These are phyloP conservation scores for Suillus subaureus DNA, from an alignment of 768 basidiomycete species.

Conservation along the genomic window DNA sequence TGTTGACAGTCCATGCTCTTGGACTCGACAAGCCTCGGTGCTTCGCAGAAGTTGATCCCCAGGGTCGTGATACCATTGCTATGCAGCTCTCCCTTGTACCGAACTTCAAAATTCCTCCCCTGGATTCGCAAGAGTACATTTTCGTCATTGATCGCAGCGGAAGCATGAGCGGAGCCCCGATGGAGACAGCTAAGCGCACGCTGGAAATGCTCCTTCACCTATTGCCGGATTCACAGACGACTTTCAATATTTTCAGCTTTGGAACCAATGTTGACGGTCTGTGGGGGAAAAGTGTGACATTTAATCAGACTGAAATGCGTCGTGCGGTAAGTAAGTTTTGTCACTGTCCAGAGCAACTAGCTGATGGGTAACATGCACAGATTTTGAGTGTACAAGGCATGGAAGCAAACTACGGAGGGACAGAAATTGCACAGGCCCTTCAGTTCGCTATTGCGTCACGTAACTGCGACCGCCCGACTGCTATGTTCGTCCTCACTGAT, in stretches of 20 bases:
- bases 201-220: constrained; percentile 50
- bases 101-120: constrained; percentile 44
- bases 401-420: constrained; percentile 50
- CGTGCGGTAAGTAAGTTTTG: constrained; percentile 36
- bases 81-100: constrained; percentile 60
- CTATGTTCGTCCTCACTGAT: constrained; percentile 61
- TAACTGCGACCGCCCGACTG: constrained; percentile 40
- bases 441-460: constrained; percentile 39
- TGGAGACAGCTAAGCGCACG: constrained; percentile 50
- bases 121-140: constrained; percentile 55
- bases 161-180: constrained; percentile 47
- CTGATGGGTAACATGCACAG: constrained; percentile 31
- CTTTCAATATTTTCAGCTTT: constrained; percentile 65
- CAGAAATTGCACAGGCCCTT: constrained; percentile 50
- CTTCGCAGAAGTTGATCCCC: constrained; percentile 49
- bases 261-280: constrained; percentile 33
- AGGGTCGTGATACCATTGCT: constrained; percentile 39
- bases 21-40: constrained; percentile 57
- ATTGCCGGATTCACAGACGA: constrained; percentile 43
- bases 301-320: constrained; percentile 32
- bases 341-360: background rate
- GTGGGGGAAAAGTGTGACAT: constrained; percentile 38
- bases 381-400: constrained; percentile 42
- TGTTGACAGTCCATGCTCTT: constrained; percentile 49
- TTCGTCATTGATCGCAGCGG: constrained; percentile 63